phyloP scores from a whole-genome alignment of 768 basidiomycete genomes.

The Chiua virens region DNA sequence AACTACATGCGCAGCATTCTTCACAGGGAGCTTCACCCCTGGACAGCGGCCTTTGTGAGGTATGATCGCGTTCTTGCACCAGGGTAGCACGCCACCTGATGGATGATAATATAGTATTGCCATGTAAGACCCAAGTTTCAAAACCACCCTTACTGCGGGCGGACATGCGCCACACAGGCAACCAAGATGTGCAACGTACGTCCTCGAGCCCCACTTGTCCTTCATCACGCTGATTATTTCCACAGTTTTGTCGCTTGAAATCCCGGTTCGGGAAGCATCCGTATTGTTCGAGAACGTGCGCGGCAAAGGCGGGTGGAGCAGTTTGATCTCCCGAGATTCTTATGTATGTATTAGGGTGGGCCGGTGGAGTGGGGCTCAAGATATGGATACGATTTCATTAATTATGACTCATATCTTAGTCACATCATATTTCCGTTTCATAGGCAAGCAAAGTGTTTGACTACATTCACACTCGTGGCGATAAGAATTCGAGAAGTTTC shows the following conservation, averaged over 20 bases:
- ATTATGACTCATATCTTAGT: constrained; percentile 25
- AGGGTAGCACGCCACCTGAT: constrained; percentile 1
- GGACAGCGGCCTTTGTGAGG: constrained; percentile 30
- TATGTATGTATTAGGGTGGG: not conserved
- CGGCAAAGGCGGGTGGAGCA: constrained; percentile 21
- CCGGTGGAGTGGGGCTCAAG: not conserved
- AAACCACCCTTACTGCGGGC: constrained; percentile 61
- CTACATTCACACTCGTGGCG: not conserved
- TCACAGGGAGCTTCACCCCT: constrained; percentile 6
- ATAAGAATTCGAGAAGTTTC: not conserved
- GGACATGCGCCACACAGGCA: constrained; percentile 58
- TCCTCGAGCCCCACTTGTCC: not conserved
- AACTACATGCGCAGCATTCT: constrained; percentile 4
- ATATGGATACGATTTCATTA: constrained; percentile 1
- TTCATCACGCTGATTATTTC: constrained; percentile 6
- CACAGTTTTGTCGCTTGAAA: constrained; percentile 29
- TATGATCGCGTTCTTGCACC: constrained; percentile 7
- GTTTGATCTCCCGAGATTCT: constrained; percentile 3
- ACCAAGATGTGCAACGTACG: constrained; percentile 29
- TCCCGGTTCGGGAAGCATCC: constrained; percentile 35
- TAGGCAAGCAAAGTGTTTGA: not conserved
- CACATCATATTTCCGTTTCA: constrained; percentile 6
- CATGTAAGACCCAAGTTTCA: constrained; percentile 60
- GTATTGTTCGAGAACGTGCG: constrained; percentile 35
- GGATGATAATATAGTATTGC: constrained; percentile 39